A percentile compares a stretch with the other conserved stretches of the same genome.
These are phyloP conservation scores for Arxiozyma slooffiae DNA, from an alignment of 1,139 yeast genomes.

Conservation along the genomic window DNA sequence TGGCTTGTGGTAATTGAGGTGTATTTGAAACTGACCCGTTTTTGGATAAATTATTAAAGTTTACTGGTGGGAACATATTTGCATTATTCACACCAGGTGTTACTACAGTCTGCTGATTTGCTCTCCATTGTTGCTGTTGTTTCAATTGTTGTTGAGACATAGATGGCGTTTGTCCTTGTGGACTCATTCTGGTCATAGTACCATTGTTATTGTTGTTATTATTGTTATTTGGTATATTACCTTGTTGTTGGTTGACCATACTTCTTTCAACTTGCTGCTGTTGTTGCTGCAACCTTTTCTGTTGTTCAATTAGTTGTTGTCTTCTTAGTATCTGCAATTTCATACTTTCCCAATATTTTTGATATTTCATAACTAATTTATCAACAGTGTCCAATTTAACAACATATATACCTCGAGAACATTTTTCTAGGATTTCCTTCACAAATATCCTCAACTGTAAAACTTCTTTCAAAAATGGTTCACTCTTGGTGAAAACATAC, in stretches of 20 bases:
- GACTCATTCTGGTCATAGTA: neutral
- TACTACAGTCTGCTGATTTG: neutral
- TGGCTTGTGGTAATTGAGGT: slow-evolving; percentile 1
- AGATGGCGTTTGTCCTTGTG: slow-evolving; percentile 5
- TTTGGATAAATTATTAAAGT: neutral
- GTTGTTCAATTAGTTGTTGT: slow-evolving; percentile 33
- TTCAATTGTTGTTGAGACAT: slow-evolving; percentile 17
- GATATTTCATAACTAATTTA: slow-evolving; percentile 61
- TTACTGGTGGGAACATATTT: slow-evolving; percentile 5
- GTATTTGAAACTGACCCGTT: neutral
- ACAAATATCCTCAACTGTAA: slow-evolving; percentile 74
- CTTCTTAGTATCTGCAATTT: slow-evolving; percentile 41
- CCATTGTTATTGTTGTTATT: neutral
- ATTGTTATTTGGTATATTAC: slow-evolving; percentile 12
- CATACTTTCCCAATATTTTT: slow-evolving; percentile 65
- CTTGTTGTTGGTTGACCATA: slow-evolving; percentile 18
- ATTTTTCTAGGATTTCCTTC: slow-evolving; percentile 60
- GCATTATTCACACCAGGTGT: slow-evolving; percentile 6
- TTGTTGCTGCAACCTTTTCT: slow-evolving; percentile 22
- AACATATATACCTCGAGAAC: slow-evolving; percentile 49
- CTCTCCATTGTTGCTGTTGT: slow-evolving; percentile 16
- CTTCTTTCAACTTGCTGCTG: slow-evolving; percentile 16
- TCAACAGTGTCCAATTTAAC: slow-evolving; percentile 64
- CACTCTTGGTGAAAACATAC: slow-evolving; percentile 61
- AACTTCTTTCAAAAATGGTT: slow-evolving; percentile 64